Conservation (phyloP, 1,139 yeast species). For the Blastobotrys proliferans region DNA sequence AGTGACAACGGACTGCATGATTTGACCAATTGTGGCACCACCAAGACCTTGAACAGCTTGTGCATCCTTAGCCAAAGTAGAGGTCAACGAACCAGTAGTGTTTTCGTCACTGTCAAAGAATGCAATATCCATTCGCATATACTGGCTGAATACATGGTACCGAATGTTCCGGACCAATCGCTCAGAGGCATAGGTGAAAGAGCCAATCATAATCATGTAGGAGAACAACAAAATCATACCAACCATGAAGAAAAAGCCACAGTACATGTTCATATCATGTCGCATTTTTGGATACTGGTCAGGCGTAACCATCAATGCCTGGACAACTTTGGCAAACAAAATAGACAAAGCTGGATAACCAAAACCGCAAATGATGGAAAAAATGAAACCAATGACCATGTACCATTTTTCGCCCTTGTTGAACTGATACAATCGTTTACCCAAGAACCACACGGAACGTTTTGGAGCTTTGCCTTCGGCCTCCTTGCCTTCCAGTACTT, state of each 20-base stretch:
- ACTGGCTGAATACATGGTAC: constrained; percentile 32
- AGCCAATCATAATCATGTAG: constrained; percentile 31
- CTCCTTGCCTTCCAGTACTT: constrained; percentile 7
- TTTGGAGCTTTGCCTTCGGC: constrained; percentile 7
- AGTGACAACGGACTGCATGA: constrained; percentile 69
- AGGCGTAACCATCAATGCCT: constrained; percentile 36
- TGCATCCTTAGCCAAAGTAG: constrained; percentile 79
- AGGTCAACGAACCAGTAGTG: constrained; percentile 70
- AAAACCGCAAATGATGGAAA: constrained; percentile 36
- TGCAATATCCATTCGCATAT: constrained; percentile 71
- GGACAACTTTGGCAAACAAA: constrained; percentile 37
- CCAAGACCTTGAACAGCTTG: constrained; percentile 80
- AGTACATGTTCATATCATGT: constrained; percentile 32
- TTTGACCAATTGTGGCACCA: constrained; percentile 78
- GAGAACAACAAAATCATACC: constrained; percentile 35
- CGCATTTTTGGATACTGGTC: constrained; percentile 32
- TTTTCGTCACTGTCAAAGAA: constrained; percentile 67
- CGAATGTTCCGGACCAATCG: constrained; percentile 34
- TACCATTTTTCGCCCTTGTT: constrained; percentile 28
- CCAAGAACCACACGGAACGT: constrained; percentile 17
- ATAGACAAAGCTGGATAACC: constrained; percentile 41
- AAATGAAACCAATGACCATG: constrained; percentile 32
- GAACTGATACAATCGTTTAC: constrained; percentile 23
- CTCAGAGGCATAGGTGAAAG: constrained; percentile 29
- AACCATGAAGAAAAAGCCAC: constrained; percentile 39